phyloP scores from a whole-genome alignment of 2,329 filamentous ascomycete genomes.

The Emergomyces orientalis region DNA sequence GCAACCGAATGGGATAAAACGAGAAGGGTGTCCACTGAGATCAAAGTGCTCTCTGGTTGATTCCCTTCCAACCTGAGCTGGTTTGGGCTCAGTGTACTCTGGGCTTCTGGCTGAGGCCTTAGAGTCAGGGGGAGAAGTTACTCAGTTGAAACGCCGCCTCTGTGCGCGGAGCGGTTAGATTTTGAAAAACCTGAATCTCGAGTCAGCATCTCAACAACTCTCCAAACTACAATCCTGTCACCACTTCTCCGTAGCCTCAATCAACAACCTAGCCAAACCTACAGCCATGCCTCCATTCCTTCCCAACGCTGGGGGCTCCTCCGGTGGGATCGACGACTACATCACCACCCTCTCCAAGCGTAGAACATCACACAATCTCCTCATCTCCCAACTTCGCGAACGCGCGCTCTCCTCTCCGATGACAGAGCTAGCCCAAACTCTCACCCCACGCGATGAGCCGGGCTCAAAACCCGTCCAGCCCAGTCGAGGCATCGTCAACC shows the following conservation, averaged over 20 bases:
- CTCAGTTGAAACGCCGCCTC: neutral
- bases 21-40: neutral
- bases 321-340: neutral
- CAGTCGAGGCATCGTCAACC: conserved; percentile 34
- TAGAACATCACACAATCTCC: neutral
- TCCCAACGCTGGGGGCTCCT: neutral
- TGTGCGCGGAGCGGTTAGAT: neutral
- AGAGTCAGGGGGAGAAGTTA: neutral
- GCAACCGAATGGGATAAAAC: neutral
- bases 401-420: neutral
- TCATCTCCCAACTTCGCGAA: neutral
- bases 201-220: neutral
- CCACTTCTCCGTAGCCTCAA: neutral
- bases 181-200: neutral
- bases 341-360: neutral
- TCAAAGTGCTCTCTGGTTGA: neutral
- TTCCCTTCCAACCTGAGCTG: conserved; percentile 4
- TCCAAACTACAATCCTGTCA: neutral
- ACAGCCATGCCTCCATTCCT: neutral
- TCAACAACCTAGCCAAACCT: neutral
- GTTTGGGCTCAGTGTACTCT: neutral
- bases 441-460: neutral
- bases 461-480: conserved; percentile 10
- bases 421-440: neutral
- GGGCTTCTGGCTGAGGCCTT: neutral